Conservation (phyloP, 768 basidiomycete genomes). For the Tephrocybe sp. region DNA sequence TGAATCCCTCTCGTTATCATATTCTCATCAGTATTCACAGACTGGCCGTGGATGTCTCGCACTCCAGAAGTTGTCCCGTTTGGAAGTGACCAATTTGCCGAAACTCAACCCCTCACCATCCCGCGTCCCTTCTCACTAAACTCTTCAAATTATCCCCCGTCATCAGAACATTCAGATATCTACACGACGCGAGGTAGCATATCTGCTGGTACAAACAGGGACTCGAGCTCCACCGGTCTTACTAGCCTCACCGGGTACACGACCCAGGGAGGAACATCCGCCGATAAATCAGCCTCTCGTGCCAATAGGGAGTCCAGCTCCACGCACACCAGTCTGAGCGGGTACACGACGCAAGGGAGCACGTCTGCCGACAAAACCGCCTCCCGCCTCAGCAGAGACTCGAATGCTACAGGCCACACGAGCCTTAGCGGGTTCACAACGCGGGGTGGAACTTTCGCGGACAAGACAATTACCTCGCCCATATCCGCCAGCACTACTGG, state of each 20-base stretch:
- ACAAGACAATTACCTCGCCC: neutral
- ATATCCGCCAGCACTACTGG: neutral
- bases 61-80: constrained; percentile 5
- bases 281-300: neutral
- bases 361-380: neutral
- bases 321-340: constrained; percentile 3
- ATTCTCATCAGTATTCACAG: neutral
- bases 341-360: neutral
- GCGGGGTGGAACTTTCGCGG: constrained; percentile 6
- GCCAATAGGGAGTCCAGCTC: neutral
- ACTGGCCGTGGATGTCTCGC: constrained; percentile 8
- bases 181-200: too few relatives aligned
- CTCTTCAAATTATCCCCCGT: neutral
- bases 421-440: neutral
- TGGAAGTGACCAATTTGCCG: neutral
- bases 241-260: constrained; percentile 4
- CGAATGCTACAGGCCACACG: neutral
- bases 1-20: neutral
- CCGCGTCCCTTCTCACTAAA: constrained; percentile 4
- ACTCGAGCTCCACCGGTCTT: too few relatives aligned
- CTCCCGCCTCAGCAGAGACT: neutral
- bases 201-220: too few relatives aligned
- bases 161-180: neutral
- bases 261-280: neutral
- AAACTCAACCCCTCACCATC: neutral